phyloP scores from a whole-genome alignment of 2,329 filamentous ascomycete genomes.

The Parastagonospora avenae region DNA sequence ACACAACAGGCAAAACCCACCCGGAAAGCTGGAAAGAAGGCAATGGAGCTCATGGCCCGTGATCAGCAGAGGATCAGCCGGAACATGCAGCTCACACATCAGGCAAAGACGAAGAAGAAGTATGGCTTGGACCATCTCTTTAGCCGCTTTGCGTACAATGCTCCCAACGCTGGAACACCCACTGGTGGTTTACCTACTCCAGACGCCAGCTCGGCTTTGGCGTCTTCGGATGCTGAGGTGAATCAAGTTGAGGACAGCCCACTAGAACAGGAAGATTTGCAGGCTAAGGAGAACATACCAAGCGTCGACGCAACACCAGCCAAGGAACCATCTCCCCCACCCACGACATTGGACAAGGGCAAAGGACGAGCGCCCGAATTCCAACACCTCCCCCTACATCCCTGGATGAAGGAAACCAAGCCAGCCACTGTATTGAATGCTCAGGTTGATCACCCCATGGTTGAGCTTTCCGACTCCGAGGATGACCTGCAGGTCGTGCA shows the following conservation, averaged over 20 bases:
- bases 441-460: conserved; percentile 22
- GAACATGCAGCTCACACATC: conserved; percentile 88
- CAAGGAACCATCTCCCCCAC: conserved; percentile 7
- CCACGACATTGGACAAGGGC: conserved; percentile 57
- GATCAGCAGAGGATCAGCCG: conserved; percentile 91
- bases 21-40: conserved; percentile 92
- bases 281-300: conserved; percentile 4
- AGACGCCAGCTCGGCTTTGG: conserved; percentile 50
- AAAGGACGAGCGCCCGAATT: conserved; percentile 63
- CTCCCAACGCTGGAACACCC: conserved; percentile 21
- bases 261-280: conserved; percentile 27
- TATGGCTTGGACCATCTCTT: conserved; percentile 83
- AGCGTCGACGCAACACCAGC: neutral
- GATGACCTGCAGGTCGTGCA: conserved; percentile 69
- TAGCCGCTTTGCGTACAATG: conserved; percentile 78
- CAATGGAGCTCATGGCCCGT: conserved; percentile 89
- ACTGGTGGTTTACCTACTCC: conserved; percentile 24
- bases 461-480: conserved; percentile 57
- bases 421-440: conserved; percentile 18
- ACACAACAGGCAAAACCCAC: conserved; percentile 72
- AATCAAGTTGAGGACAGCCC: conserved; percentile 48
- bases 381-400: conserved; percentile 38
- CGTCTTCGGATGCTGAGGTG: conserved; percentile 68
- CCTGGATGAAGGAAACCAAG: conserved; percentile 20
- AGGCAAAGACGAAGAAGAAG: conserved; percentile 86